Base-by-base conservation (phyloP, 306 rosid genomes). In the Alnus rubra region DNA sequence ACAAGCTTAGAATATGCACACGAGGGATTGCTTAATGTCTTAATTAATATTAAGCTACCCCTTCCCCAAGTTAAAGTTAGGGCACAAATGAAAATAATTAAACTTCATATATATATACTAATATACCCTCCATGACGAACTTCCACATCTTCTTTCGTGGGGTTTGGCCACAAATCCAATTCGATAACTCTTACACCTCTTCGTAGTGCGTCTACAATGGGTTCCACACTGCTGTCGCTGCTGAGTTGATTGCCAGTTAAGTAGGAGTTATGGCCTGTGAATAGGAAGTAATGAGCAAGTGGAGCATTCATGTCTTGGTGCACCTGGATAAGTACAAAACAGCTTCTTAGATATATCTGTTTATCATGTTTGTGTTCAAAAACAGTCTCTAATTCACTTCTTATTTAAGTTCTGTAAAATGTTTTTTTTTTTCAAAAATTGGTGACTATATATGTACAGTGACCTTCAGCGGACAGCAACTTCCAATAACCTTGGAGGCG, bases 251-350 rank as follows among this genome's bases (percentile, higher is more conserved):
- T 95, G 63, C 99, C 98, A 23, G 93, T 95, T 78, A 95, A 80
- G 91, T 95, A 95, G 76, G 98, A 90, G 86, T 95, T 95, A 80
- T 95, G 99, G 73, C 99, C 94, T 8, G 99, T 93, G 81, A 76
- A 93, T 18, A 95, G 47, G 81, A 87, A 95, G 82, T 95, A 95
- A 84, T 95, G 99, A 45, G 98, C 86, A 84, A 95, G 82, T 15
- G 99, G 99, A 33, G 81, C 78, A 35, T 9, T 76, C 99, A 95
- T 95, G 84, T 95, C 96, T 11, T 93, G 96, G 62, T 81, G 83
- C 76, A 84, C 93, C 99, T 95, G 92, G 48, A 44, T 6, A 16
- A 44, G 62, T 54, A 81, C 78, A 73, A 23, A 23, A 23, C 28
- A 23, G 28, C 28, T 23, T 23, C 28, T 23, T 23, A 23, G 28